Conservation (phyloP, 108 stramenopile genomes). For the Stephanodiscus triporus region DNA sequence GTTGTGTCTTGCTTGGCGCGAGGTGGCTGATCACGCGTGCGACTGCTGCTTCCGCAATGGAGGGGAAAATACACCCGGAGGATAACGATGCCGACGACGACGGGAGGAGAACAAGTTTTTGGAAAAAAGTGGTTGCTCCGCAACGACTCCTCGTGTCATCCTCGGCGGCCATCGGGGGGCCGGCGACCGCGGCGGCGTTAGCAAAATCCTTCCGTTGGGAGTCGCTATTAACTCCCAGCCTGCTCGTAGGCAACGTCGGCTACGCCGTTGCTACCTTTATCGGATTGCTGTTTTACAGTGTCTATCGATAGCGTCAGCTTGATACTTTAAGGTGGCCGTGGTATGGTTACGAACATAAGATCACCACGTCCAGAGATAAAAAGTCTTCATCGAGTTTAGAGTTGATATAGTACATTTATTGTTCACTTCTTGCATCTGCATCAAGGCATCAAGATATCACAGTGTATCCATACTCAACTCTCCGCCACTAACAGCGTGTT, state of each 20-base stretch:
- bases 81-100: background rate
- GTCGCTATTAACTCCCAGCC: slow-evolving; percentile 63
- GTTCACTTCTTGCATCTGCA: background rate
- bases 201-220: slow-evolving; percentile 71
- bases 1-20: slow-evolving; percentile 47
- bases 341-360: too few relatives aligned
- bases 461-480: slow-evolving; percentile 19
- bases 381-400: too few relatives aligned
- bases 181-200: slow-evolving; percentile 82
- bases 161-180: slow-evolving; percentile 84
- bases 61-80: background rate
- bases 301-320: slow-evolving; percentile 22
- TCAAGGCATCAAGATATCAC: background rate
- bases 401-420: background rate
- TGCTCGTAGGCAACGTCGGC: slow-evolving; percentile 83
- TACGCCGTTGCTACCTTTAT: slow-evolving; percentile 76
- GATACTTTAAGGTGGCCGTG: background rate
- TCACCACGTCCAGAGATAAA: too few relatives aligned
- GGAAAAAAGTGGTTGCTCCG: slow-evolving; percentile 45
- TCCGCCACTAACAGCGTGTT: slow-evolving; percentile 31
- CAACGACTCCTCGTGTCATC: slow-evolving; percentile 78
- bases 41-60: background rate
- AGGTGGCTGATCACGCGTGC: slow-evolving; percentile 28
- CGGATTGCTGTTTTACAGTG: slow-evolving; percentile 43
- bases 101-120: background rate